Conservation (phyloP, 768 basidiomycete species). For the Lentinula lateritia region DNA sequence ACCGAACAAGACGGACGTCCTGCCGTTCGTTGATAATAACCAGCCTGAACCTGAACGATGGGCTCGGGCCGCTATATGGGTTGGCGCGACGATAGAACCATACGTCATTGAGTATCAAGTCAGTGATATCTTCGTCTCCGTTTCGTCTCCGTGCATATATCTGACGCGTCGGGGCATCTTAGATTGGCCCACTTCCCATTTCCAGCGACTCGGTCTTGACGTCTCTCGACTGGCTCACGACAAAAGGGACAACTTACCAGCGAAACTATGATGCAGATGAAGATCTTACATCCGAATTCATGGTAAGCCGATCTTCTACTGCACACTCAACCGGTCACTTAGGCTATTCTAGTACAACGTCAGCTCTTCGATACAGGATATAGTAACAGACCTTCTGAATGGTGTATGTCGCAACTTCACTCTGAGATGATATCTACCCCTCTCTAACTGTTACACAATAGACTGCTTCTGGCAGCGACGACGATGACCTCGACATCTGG, state of each 20-base stretch:
- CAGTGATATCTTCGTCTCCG: not conserved
- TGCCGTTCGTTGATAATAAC: conserved; percentile 11
- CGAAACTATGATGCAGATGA: conserved; percentile 13
- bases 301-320: conserved; percentile 5
- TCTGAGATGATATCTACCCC: not conserved
- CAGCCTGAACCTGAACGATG: conserved; percentile 10
- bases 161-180: not conserved
- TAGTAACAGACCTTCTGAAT: conserved; percentile 16
- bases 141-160: not conserved
- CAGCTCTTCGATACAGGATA: conserved; percentile 15
- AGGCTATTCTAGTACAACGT: conserved; percentile 5
- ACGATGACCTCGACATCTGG: conserved; percentile 17
- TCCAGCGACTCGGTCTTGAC: conserved; percentile 11
- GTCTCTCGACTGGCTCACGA: conserved; percentile 16
- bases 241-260: conserved; percentile 15
- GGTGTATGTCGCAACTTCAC: conserved; percentile 7
- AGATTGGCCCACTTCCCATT: conserved; percentile 17
- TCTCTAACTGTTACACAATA: not conserved
- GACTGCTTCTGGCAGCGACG: conserved; percentile 15
- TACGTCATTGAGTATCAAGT: conserved; percentile 2
- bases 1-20: conserved; percentile 18
- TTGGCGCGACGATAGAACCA: conserved; percentile 13
- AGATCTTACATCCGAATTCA: conserved; percentile 5
- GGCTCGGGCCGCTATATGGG: conserved; percentile 13
- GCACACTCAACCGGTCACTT: conserved; percentile 5